Conservation (phyloP, 768 basidiomycete species). For the Russula virescens region DNA sequence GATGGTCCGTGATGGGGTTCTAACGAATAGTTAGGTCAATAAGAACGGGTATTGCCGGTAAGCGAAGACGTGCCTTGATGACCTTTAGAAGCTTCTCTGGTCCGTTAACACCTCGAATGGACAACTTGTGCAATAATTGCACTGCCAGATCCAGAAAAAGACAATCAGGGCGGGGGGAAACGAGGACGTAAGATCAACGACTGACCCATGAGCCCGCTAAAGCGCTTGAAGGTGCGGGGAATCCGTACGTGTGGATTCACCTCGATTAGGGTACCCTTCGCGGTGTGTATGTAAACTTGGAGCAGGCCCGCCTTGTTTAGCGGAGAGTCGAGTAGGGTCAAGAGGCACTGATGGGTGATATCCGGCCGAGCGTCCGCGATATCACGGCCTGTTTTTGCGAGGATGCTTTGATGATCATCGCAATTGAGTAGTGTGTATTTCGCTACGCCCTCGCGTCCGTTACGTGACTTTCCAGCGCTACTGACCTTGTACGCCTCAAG, state of each 20-base stretch:
- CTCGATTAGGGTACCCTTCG: constrained; percentile 93
- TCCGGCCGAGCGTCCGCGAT: constrained; percentile 99
- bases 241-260: constrained; percentile 98
- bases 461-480: constrained; percentile 47
- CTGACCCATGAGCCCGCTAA: constrained; percentile 96
- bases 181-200: not conserved
- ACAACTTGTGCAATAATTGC: constrained; percentile 93
- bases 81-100: constrained; percentile 96
- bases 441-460: constrained; percentile 61
- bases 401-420: constrained; percentile 97
- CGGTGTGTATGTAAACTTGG: constrained; percentile 98
- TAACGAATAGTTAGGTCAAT: constrained; percentile 30
- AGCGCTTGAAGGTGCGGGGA: constrained; percentile 96
- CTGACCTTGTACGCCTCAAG: constrained; percentile 90
- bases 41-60: not conserved
- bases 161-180: not conserved
- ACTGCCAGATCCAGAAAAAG: constrained; percentile 42
- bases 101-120: constrained; percentile 93
- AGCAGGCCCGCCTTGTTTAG: constrained; percentile 95
- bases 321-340: constrained; percentile 95
- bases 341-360: constrained; percentile 98
- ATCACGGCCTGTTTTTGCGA: constrained; percentile 95
- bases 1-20: constrained; percentile 93
- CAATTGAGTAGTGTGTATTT: constrained; percentile 97
- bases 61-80: constrained; percentile 62